phyloP scores from a whole-genome alignment of 768 basidiomycete species.

The Auriculariales sp. region DNA sequence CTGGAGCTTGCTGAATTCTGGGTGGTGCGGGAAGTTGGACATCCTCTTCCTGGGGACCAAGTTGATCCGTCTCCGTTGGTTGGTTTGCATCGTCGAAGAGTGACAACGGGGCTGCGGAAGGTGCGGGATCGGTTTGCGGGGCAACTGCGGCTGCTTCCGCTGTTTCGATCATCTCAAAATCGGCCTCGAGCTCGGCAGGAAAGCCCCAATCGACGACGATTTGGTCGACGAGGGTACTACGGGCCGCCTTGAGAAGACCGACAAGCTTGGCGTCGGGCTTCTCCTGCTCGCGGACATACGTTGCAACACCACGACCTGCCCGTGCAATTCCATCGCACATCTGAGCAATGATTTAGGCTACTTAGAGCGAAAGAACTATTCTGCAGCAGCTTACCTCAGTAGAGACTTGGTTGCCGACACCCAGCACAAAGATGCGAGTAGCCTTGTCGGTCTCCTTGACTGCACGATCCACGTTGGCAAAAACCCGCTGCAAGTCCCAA shows the following conservation, averaged over 20 bases:
- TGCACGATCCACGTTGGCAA: neutral
- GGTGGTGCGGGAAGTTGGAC: constrained; percentile 8
- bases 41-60: neutral
- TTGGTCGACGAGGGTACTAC: constrained; percentile 28
- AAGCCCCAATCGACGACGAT: constrained; percentile 35
- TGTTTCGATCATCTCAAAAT: constrained; percentile 8
- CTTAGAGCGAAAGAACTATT: neutral
- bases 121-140: neutral
- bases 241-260: constrained; percentile 35
- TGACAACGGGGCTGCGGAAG: neutral
- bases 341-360: neutral
- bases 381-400: constrained; percentile 15
- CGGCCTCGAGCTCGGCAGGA: neutral
- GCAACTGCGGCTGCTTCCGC: neutral
- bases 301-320: constrained; percentile 34
- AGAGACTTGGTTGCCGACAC: constrained; percentile 38
- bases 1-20: constrained; percentile 7
- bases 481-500: constrained; percentile 6
- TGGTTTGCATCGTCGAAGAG: constrained; percentile 1
- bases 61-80: neutral
- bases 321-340: constrained; percentile 40
- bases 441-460: neutral
- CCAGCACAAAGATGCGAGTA: constrained; percentile 41
- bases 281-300: constrained; percentile 31
- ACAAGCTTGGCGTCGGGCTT: constrained; percentile 35